Evolutionary conservation across 2,329 filamentous ascomycete species (phyloP), one percentile per base, ranked within the genome.

Genomic region (Laburnicola sp.): DNA sequence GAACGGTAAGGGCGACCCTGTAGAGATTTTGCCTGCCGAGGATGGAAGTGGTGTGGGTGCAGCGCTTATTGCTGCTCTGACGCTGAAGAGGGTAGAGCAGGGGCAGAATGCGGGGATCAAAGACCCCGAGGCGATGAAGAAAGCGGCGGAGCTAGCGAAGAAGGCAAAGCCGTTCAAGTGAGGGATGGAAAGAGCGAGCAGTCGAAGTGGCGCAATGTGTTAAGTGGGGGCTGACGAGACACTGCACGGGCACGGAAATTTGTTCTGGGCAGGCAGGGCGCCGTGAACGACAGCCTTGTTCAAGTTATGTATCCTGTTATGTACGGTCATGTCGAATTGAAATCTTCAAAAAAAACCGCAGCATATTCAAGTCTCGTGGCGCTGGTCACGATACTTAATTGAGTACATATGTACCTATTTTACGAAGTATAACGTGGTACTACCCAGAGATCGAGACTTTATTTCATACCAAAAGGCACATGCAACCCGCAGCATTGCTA

Each of bases 11-110:
- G 60, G 59, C 36, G 78, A 97, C 67, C 92, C 91, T 6, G 82
- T 99, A 48, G 87, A 92, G 77, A 86, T 97, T 60, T 75, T 93
- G 59, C 87, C 91, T 40, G 92, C 94, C 54, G 94, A 99, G 77
- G 94, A 99, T 72, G 94, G 94, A 59, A 93, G 88, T 59, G 94
- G 93, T 82, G 94, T 97, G n/a, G 93, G 93, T 61, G 94, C 93
- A 38, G 94, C 94, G 3, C 78, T 99, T 54, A 97, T 99, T 78
- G 94, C 94, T 6, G 85, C 85, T 6, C 67, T 87, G 68, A 87
- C 84, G 7, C 70, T 86, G 53, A 84, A 86, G 76, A 76, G 84
- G 52, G 79, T 83, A 56, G 79, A 83, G 70, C 77, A 80, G 44
- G 84, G 84, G 30, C 82, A 85, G 63, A 58, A 79, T 45, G 78